Evolutionary conservation across 1,139 yeast species (phyloP), one percentile per base, ranked within the genome.

Genomic region (Eremothecium sinecaudum): DNA sequence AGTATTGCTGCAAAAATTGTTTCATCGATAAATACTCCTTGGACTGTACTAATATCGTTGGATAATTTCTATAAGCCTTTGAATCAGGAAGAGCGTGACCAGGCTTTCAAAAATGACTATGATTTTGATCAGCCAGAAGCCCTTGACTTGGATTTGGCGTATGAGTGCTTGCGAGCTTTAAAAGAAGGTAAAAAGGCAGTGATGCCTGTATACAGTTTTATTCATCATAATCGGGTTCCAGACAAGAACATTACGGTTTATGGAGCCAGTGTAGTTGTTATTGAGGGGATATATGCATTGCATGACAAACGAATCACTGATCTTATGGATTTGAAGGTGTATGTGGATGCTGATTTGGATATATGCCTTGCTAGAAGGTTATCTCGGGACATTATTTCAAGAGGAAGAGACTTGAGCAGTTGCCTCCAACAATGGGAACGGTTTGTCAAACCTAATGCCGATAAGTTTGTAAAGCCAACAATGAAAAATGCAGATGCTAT

Each of bases 331-430:
- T 66, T 86, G 43, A 87, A 82, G 56, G 73, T 87, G 13, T 90
- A 78, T 55, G 96, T 90, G 6, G 96, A 90, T 49, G 92, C 97
- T 1, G 97, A 86, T 51, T 66, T 87, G 45, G 98, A 90, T 53
- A 70, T 87, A 13, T 90, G 98, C 58, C 66, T 90, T 43, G 90
- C 95, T 2, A 68, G 98, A 47, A 67, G 98, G 48, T 63, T 90
- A 33, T 73, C 84, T 5, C 67, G 98, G 48, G 98, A 90, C 56
- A 86, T 86, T 34, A 65, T 82, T 14, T 76, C 78, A 41, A 66
- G 98, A 42, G 95, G 94, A 1, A 65, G 98, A 42, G 94, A 86
- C 48, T 62, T 87, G 26, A 66, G 63, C 3, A 93, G 95, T 1
- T 81, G 87, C 19, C 69, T 90, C 45, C 69, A 73, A 43, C 98